Evolutionary conservation across 2,329 filamentous ascomycete genomes (phyloP).

Genomic region (Fusarium odoratissimum): DNA sequence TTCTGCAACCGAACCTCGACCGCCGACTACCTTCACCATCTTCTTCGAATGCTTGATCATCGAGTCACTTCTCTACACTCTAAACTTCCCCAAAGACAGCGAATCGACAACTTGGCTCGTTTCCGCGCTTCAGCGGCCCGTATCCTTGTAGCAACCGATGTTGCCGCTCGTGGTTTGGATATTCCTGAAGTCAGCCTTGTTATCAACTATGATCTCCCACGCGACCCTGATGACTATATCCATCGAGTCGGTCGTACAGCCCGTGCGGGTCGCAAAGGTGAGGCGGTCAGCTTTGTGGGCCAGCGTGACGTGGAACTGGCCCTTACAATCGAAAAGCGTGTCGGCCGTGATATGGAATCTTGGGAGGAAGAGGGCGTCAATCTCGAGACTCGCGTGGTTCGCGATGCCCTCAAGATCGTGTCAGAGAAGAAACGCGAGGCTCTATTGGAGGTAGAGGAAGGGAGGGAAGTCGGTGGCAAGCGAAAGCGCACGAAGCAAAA

Average conservation of each 20-base stretch:
- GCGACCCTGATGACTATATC: slow-evolving; percentile 98
- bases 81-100: slow-evolving; percentile 83
- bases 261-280: slow-evolving; percentile 85
- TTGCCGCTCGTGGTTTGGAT: slow-evolving; percentile 93
- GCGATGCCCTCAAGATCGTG: slow-evolving; percentile 87
- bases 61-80: slow-evolving; percentile 93
- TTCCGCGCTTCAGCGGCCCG: slow-evolving; percentile 91
- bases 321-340: slow-evolving; percentile 87
- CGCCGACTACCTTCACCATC: slow-evolving; percentile 88
- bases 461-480: slow-evolving; percentile 91
- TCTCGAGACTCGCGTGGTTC: slow-evolving; percentile 87
- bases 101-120: slow-evolving; percentile 86
- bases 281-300: slow-evolving; percentile 88
- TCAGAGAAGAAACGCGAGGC: slow-evolving; percentile 97
- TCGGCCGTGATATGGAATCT: slow-evolving; percentile 81
- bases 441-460: slow-evolving; percentile 89
- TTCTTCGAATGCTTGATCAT: slow-evolving; percentile 86
- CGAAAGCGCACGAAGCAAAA: slow-evolving; percentile 72
- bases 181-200: slow-evolving; percentile 93
- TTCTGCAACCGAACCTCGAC: slow-evolving; percentile 95
- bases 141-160: slow-evolving; percentile 93
- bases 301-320: slow-evolving; percentile 93
- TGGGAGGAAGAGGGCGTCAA: slow-evolving; percentile 94
- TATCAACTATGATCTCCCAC: slow-evolving; percentile 93
- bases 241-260: slow-evolving; percentile 96